These are phyloP conservation scores for Umbelopsis isabellina DNA, from an alignment of 192 early-diverging fungal species.

Conservation along the genomic window DNA sequence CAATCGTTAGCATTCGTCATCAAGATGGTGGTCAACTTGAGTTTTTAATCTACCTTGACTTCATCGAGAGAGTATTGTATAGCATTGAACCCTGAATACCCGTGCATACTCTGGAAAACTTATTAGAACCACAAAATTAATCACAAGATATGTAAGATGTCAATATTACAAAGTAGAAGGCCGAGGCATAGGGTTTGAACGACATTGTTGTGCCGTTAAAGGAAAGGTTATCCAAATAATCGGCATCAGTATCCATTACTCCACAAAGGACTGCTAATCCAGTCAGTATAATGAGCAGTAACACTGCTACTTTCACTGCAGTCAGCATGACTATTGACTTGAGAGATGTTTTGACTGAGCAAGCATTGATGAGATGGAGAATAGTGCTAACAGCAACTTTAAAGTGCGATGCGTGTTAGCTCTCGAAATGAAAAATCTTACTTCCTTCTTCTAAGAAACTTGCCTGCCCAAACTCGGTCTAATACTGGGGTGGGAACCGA, in stretches of 20 bases:
- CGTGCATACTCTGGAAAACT: constrained; percentile 26
- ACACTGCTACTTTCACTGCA: constrained; percentile 26
- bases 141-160: neutral
- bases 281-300: constrained; percentile 23
- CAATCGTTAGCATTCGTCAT: neutral
- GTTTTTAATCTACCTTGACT: constrained; percentile 19
- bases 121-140: neutral
- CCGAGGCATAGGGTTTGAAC: constrained; percentile 33
- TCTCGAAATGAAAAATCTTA: neutral
- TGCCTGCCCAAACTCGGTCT: constrained; percentile 35
- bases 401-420: no score
- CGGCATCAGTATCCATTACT: constrained; percentile 23
- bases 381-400: constrained; percentile 27
- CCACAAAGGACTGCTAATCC: constrained; percentile 19
- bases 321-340: constrained; percentile 27
- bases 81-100: constrained; percentile 35
- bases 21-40: neutral
- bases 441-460: neutral
- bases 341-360: constrained; percentile 26
- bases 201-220: constrained; percentile 27
- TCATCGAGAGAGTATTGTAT: constrained; percentile 37
- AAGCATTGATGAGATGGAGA: constrained; percentile 25
- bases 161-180: constrained; percentile 31
- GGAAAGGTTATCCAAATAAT: constrained; percentile 25
- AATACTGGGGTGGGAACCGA: constrained; percentile 14